A percentile compares a stretch with the other conserved stretches of the same genome.
phyloP scores from a whole-genome alignment of 1,284 basidiomycete species.

The Spongispora temasekensis region DNA sequence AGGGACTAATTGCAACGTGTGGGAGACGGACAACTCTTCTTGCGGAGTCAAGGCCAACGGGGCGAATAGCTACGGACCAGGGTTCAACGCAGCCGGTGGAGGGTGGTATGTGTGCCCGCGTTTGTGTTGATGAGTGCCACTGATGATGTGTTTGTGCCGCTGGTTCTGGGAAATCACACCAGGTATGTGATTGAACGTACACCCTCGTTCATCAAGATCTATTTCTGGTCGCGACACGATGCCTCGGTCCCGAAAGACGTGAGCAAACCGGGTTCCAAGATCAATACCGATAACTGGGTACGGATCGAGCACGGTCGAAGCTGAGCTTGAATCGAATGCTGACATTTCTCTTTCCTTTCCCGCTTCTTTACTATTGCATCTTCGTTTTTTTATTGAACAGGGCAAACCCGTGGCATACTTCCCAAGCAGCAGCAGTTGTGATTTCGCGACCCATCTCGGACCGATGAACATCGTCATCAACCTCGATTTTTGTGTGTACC shows the following conservation, averaged over 20 bases:
- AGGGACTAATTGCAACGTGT: constrained; percentile 57
- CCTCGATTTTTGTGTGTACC: constrained; percentile 25
- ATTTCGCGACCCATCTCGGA: constrained; percentile 21
- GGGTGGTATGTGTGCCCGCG: constrained; percentile 44
- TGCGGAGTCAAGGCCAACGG: constrained; percentile 60
- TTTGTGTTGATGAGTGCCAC: not conserved
- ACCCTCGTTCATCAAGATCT: constrained; percentile 22
- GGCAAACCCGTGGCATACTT: constrained; percentile 27
- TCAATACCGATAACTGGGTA: constrained; percentile 29
- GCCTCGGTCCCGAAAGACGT: constrained; percentile 20
- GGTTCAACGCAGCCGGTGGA: constrained; percentile 63
- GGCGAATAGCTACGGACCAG: constrained; percentile 55
- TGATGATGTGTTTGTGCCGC: not conserved
- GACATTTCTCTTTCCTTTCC: not conserved
- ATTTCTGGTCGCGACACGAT: constrained; percentile 24
- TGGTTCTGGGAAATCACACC: not conserved
- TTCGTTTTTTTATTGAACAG: constrained; percentile 3
- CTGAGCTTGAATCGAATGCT: not conserved
- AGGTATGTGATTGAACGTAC: constrained; percentile 35
- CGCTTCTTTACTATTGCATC: not conserved
- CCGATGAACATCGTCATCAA: constrained; percentile 26
- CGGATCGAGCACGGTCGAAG: not conserved
- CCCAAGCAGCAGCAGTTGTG: constrained; percentile 17
- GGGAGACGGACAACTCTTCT: constrained; percentile 57
- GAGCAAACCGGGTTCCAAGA: constrained; percentile 10